A percentile compares a stretch with the other conserved stretches of the same genome.
These are phyloP conservation scores for Phytophthora brassicae DNA, from an alignment of 352 stramenopile species.

Conservation along the genomic window DNA sequence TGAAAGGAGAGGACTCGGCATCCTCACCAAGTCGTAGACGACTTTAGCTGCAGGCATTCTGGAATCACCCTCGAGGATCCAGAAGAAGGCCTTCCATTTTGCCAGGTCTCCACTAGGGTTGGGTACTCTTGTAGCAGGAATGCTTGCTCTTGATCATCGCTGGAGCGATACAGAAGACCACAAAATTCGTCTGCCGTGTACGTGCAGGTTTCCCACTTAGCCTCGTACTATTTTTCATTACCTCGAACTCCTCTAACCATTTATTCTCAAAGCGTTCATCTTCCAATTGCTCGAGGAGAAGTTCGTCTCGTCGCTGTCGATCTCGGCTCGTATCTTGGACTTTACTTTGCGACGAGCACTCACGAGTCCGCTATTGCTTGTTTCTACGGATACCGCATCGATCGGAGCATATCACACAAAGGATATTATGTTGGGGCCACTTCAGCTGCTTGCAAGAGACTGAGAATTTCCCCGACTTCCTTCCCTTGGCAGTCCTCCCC, in stretches of 20 bases:
- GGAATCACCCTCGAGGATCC: slow-evolving; percentile 30
- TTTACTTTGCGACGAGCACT: slow-evolving; percentile 59
- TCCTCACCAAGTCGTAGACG: slow-evolving; percentile 21
- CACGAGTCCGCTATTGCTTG: slow-evolving; percentile 34
- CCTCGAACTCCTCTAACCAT: slow-evolving; percentile 64
- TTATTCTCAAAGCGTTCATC: slow-evolving; percentile 51
- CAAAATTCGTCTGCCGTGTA: slow-evolving; percentile 73
- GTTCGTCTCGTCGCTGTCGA: slow-evolving; percentile 43
- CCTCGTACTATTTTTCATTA: slow-evolving; percentile 45
- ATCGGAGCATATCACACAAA: slow-evolving; percentile 24
- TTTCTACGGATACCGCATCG: neutral
- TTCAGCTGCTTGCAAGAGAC: slow-evolving; percentile 31
- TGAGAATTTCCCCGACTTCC: slow-evolving; percentile 29
- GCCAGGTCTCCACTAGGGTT: slow-evolving; percentile 62
- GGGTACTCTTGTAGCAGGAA: slow-evolving; percentile 53
- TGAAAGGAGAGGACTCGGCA: neutral
- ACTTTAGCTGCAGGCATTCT: slow-evolving; percentile 39
- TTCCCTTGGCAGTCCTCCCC: slow-evolving; percentile 24
- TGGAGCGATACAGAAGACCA: slow-evolving; percentile 55
- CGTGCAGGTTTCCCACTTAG: slow-evolving; percentile 68
- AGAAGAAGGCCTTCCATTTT: slow-evolving; percentile 23
- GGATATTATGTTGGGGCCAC: slow-evolving; percentile 36
- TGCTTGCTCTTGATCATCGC: slow-evolving; percentile 47
- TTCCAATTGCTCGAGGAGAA: slow-evolving; percentile 41
- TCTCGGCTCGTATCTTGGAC: slow-evolving; percentile 57